Conservation (phyloP, 306 rosid species). For the Vicia faba region DNA sequence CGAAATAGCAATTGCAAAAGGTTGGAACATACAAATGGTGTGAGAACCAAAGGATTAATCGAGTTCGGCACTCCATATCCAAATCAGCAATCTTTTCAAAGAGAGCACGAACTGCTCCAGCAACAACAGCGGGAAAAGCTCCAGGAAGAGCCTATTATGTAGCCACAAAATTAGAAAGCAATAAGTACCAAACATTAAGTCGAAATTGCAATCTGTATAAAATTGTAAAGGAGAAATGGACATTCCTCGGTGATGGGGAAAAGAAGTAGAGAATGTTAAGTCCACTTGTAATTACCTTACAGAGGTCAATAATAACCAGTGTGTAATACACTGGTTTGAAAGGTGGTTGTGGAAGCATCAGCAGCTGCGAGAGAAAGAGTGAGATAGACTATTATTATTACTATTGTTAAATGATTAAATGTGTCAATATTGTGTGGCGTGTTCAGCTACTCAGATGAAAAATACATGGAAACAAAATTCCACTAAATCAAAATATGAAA, state of each 20-base stretch:
- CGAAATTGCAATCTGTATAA: neutral
- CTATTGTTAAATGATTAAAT: conserved; percentile 7
- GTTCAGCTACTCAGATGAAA: conserved; percentile 6
- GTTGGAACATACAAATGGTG: conserved; percentile 84
- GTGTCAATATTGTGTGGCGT: conserved; percentile 1
- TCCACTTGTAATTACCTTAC: conserved; percentile 67
- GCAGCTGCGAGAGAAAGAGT: conserved; percentile 61
- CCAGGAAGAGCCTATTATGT: conserved; percentile 94
- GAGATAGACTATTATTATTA: neutral
- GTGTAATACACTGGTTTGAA: conserved; percentile 92
- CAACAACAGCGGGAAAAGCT: conserved; percentile 97
- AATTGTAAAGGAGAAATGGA: conserved; percentile 8
- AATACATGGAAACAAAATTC: conserved; percentile 24
- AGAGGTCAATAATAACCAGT: conserved; percentile 89
- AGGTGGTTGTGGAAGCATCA: conserved; percentile 95
- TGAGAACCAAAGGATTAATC: conserved; percentile 97
- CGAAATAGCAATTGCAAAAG: conserved; percentile 22
- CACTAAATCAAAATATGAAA: conserved; percentile 17
- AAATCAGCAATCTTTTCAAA: conserved; percentile 91
- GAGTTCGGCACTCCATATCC: conserved; percentile 97
- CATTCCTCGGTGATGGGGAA: conserved; percentile 19
- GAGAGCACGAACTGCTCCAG: conserved; percentile 96
- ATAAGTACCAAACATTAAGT: conserved; percentile 6
- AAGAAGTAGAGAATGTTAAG: conserved; percentile 30
- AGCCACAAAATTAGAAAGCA: conserved; percentile 41